Evolutionary conservation across 805 yeast species (phyloP).

Genomic region (Ascoidea tarda): DNA sequence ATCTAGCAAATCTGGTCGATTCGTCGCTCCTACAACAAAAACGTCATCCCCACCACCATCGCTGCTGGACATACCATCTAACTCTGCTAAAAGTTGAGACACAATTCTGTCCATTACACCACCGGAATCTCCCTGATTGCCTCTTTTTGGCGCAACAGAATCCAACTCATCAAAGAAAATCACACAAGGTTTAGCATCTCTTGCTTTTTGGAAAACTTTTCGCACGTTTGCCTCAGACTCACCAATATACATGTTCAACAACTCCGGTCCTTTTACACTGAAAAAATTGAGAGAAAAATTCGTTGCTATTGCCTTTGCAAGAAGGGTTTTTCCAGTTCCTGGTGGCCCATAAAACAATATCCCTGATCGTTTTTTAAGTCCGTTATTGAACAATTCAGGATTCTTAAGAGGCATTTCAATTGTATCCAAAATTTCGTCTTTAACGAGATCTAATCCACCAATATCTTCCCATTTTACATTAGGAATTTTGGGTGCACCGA

Average conservation of each 20-base stretch:
- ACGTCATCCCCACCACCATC: constrained; percentile 74
- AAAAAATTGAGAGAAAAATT: constrained; percentile 89
- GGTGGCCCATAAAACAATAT: constrained; percentile 96
- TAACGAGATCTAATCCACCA: constrained; percentile 85
- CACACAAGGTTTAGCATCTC: constrained; percentile 96
- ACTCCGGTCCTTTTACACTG: constrained; percentile 94
- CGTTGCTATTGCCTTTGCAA: constrained; percentile 96
- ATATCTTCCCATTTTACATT: constrained; percentile 95
- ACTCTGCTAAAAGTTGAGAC: constrained; percentile 84
- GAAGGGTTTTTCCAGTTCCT: constrained; percentile 91
- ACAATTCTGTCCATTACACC: constrained; percentile 99
- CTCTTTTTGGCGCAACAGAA: constrained; percentile 96
- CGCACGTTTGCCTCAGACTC: constrained; percentile 97
- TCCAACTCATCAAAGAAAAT: constrained; percentile 95
- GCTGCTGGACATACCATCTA: constrained; percentile 86
- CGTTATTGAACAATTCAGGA: constrained; percentile 79
- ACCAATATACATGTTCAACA: constrained; percentile 95
- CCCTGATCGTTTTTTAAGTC: constrained; percentile 89
- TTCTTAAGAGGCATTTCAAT: constrained; percentile 91
- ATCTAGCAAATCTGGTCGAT: constrained; percentile 88
- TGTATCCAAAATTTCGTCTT: constrained; percentile 87
- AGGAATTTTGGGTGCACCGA: constrained; percentile 95
- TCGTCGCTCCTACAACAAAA: constrained; percentile 97
- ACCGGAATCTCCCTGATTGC: constrained; percentile 97
- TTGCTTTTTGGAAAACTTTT: constrained; percentile 81